Conservation (phyloP, 2,329 filamentous ascomycete genomes). For the Thelonectria olida region DNA sequence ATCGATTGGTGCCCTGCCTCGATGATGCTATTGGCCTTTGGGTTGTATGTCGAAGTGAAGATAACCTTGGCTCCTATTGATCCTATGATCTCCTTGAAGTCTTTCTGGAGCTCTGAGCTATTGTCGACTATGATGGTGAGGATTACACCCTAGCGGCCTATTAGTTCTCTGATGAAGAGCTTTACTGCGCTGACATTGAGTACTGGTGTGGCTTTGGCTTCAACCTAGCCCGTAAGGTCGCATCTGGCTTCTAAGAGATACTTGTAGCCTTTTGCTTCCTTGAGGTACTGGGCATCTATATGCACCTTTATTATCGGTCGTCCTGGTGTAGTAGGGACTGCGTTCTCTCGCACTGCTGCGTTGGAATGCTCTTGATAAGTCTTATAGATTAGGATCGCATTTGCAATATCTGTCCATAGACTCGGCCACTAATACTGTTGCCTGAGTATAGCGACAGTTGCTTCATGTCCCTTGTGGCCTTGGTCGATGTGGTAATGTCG, state of each 20-base stretch:
- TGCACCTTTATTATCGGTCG: background rate
- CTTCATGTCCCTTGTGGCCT: background rate
- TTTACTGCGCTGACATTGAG: background rate
- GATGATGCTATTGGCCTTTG: background rate
- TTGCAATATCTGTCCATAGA: background rate
- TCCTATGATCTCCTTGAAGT: background rate
- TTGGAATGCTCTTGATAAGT: background rate
- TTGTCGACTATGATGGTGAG: background rate
- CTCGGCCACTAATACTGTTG: background rate
- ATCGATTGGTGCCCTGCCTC: background rate
- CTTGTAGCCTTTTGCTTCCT: background rate
- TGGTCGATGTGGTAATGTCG: background rate
- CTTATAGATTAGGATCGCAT: background rate
- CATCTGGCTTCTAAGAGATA: background rate
- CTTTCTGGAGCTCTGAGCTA: background rate
- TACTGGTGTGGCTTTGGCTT: background rate
- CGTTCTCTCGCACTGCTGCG: background rate
- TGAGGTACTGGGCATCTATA: background rate
- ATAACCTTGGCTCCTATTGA: background rate
- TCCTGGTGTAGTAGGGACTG: background rate
- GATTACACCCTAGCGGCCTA: background rate
- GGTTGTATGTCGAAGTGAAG: background rate
- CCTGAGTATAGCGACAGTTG: background rate
- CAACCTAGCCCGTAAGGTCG: background rate
- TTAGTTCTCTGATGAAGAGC: background rate